These are phyloP conservation scores for Aspergillus brunneoviolaceus DNA, from an alignment of 2,329 filamentous ascomycete genomes.

Conservation along the genomic window DNA sequence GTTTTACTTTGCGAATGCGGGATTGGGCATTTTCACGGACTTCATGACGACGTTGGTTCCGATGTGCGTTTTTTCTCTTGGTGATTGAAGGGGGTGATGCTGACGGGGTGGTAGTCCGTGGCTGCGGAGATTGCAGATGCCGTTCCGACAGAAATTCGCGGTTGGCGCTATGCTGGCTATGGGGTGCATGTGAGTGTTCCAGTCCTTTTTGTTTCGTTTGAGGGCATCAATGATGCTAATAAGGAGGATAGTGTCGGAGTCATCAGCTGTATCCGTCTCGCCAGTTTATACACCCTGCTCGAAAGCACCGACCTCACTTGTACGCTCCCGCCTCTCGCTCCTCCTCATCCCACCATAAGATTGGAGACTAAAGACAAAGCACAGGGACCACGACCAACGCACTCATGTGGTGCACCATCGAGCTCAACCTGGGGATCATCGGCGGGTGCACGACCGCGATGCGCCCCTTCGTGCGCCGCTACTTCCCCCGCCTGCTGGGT, in stretches of 20 bases:
- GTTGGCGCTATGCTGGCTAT: conserved; percentile 28
- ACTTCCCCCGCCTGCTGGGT: conserved; percentile 28
- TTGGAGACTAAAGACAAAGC: conserved; percentile 14
- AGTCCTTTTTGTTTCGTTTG: too few relatives aligned
- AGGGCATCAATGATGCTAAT: background rate
- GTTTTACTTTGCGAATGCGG: conserved; percentile 32
- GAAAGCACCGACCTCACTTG: conserved; percentile 27
- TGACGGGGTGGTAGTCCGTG: conserved; percentile 23
- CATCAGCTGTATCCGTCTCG: conserved; percentile 30
- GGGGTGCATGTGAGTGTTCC: conserved; percentile 28
- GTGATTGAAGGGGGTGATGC: background rate
- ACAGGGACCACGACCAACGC: conserved; percentile 26
- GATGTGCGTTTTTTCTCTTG: conserved; percentile 21
- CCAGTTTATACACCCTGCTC: conserved; percentile 23
- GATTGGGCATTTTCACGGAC: conserved; percentile 30
- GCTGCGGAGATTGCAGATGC: conserved; percentile 32
- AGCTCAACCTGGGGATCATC: conserved; percentile 30
- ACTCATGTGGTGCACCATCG: conserved; percentile 30
- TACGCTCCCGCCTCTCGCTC: conserved; percentile 9
- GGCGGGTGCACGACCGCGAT: conserved; percentile 31
- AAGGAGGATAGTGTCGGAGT: conserved; percentile 25
- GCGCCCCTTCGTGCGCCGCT: conserved; percentile 28
- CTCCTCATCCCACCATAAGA: background rate
- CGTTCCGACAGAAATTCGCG: conserved; percentile 30
- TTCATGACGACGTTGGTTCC: conserved; percentile 30